Evolutionary conservation across 768 basidiomycete species (phyloP).

Genomic region (Naganishia friedmannii): DNA sequence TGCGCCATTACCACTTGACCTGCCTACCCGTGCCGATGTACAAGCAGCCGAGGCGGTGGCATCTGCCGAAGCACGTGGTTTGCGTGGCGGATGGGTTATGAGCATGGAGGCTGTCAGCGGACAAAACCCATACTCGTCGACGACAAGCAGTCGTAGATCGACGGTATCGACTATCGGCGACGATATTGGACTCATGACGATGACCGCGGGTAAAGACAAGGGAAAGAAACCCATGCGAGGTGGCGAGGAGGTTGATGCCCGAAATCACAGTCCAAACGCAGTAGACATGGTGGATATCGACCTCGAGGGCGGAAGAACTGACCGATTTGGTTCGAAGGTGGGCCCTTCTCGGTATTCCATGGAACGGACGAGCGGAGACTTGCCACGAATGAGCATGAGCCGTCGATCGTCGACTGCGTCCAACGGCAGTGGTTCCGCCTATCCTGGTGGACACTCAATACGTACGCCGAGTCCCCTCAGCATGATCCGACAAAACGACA

Average conservation of each 20-base stretch:
- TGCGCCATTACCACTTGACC: slow-evolving; percentile 44
- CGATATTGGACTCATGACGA: slow-evolving; percentile 2
- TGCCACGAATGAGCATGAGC: slow-evolving; percentile 3
- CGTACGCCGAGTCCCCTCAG: slow-evolving; percentile 13
- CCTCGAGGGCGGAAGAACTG: slow-evolving; percentile 49
- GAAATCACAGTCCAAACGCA: background rate
- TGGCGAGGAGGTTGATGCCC: slow-evolving; percentile 9
- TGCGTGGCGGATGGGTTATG: slow-evolving; percentile 53
- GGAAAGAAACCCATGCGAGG: slow-evolving; percentile 16
- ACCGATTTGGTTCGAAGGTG: slow-evolving; percentile 42
- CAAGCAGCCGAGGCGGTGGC: slow-evolving; percentile 51
- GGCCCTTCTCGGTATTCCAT: slow-evolving; percentile 17
- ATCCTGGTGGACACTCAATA: background rate
- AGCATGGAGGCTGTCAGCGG: slow-evolving; percentile 29
- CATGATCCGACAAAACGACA: slow-evolving; percentile 8
- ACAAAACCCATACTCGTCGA: background rate
- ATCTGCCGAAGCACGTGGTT: slow-evolving; percentile 44
- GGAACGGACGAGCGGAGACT: slow-evolving; percentile 6
- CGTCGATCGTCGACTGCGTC: slow-evolving; percentile 4
- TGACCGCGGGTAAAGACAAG: slow-evolving; percentile 15
- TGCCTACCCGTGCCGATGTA: slow-evolving; percentile 52
- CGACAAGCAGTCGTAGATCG: slow-evolving; percentile 19
- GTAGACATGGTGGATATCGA: slow-evolving; percentile 52
- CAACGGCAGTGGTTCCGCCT: background rate
- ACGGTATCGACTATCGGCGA: slow-evolving; percentile 10